These are phyloP conservation scores for Sutorius australiensis DNA, from an alignment of 768 basidiomycete species.

Conservation along the genomic window DNA sequence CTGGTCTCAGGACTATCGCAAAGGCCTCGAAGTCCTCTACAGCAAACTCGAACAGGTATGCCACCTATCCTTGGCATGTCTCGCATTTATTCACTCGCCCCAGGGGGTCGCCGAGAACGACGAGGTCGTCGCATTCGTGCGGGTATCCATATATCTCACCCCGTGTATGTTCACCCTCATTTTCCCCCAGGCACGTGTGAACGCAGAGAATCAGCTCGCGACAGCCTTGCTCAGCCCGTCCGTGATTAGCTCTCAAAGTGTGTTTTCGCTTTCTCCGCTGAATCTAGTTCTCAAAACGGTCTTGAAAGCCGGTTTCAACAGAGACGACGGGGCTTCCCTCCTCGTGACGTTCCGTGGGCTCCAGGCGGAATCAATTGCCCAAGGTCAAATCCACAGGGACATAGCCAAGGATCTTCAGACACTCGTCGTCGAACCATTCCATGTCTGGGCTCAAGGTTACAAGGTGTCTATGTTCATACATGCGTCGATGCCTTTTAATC, in stretches of 20 bases:
- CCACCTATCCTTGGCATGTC: not conserved
- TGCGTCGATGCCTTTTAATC: conserved; percentile 12
- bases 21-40: conserved; percentile 76
- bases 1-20: conserved; percentile 89
- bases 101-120: conserved; percentile 83
- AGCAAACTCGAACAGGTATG: conserved; percentile 73
- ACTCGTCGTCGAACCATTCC: conserved; percentile 77
- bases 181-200: conserved; percentile 61
- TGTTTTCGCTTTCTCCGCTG: conserved; percentile 7
- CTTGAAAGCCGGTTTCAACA: conserved; percentile 60
- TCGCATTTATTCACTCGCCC: conserved; percentile 13
- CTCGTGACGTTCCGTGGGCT: conserved; percentile 77
- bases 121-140: conserved; percentile 78
- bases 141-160: conserved; percentile 46
- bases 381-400: conserved; percentile 71
- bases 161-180: conserved; percentile 5
- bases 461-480: conserved; percentile 41
- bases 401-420: conserved; percentile 73
- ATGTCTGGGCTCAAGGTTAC: conserved; percentile 72
- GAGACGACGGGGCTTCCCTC: conserved; percentile 83
- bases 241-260: conserved; percentile 49
- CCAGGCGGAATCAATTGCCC: conserved; percentile 63
- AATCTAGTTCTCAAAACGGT: conserved; percentile 6
- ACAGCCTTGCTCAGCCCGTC: conserved; percentile 50
- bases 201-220: conserved; percentile 65